These are phyloP conservation scores for Brassica nigra DNA, from an alignment of 345 rosid genomes.

Conservation along the genomic window DNA sequence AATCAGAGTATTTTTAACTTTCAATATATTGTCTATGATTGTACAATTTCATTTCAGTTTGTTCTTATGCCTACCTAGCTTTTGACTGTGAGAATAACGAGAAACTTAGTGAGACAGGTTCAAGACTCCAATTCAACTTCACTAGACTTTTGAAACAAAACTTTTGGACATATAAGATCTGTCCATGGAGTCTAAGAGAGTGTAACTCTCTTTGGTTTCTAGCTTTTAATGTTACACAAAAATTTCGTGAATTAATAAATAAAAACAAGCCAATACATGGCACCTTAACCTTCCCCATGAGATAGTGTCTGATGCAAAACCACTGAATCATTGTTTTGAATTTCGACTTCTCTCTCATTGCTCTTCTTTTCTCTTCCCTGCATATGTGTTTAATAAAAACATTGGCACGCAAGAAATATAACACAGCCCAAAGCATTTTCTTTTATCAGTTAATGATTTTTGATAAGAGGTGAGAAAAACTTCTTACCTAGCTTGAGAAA, in stretches of 20 bases:
- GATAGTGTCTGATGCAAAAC: slow-evolving; percentile 11
- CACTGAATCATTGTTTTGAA: slow-evolving; percentile 16
- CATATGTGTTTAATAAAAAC: slow-evolving; percentile 19
- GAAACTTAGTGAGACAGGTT: neutral
- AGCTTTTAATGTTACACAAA: slow-evolving; percentile 16
- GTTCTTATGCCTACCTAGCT: neutral
- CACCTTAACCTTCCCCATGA: slow-evolving; percentile 1
- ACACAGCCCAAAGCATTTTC: neutral
- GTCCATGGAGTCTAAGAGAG: slow-evolving; percentile 28
- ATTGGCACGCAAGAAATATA: neutral
- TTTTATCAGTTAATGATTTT: neutral
- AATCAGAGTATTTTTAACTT: slow-evolving; percentile 19
- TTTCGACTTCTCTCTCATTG: slow-evolving; percentile 45
- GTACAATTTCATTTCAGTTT: neutral
- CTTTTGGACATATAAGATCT: slow-evolving; percentile 23
- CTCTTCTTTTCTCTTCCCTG: slow-evolving; percentile 83
- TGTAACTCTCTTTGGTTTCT: neutral
- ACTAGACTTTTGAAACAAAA: slow-evolving; percentile 28
- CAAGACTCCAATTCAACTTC: neutral
- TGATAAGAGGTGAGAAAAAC: neutral
- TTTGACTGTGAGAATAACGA: neutral
- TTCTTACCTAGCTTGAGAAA: slow-evolving; percentile 64
- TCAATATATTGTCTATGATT: slow-evolving; percentile 6
- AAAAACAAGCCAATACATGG: slow-evolving; percentile 24
- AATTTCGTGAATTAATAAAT: neutral